Conservation (phyloP, 2,329 filamentous ascomycete species). For the Didymella arachidicola region DNA sequence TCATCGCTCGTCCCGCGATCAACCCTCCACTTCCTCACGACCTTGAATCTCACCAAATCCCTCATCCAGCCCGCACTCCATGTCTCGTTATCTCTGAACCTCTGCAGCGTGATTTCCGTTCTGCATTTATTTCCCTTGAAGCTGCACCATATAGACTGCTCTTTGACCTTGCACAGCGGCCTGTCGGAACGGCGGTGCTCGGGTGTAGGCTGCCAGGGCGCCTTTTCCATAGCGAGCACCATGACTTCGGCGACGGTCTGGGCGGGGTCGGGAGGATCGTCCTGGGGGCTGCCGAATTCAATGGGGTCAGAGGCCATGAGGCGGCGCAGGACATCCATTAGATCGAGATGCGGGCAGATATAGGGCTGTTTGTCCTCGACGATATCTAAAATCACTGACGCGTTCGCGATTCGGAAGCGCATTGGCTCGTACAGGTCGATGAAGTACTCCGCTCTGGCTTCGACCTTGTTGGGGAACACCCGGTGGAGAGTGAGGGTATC, state of each 20-base stretch:
- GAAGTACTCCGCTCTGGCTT: constrained; percentile 1
- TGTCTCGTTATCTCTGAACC: not conserved
- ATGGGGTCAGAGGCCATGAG: not conserved
- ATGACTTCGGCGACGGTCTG: not conserved
- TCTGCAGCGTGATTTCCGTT: not conserved
- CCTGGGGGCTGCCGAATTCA: not conserved
- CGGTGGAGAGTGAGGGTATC: not conserved
- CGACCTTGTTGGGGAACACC: not conserved
- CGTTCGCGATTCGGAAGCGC: not conserved
- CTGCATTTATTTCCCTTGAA: not conserved
- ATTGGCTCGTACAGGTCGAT: not conserved
- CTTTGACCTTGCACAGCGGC: not conserved
- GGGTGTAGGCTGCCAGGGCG: not conserved
- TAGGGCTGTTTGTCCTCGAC: not conserved
- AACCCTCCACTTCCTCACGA: constrained; percentile 6
- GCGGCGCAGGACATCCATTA: not conserved
- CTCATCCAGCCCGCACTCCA: not conserved
- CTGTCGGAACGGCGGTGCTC: not conserved
- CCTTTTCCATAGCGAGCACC: not conserved
- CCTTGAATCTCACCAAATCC: constrained; percentile 3
- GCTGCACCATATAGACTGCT: constrained; percentile 5
- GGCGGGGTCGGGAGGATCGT: not conserved
- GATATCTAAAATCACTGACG: not conserved
- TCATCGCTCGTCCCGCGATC: not conserved
- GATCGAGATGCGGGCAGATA: constrained; percentile 2